Conservation (phyloP, 805 yeast species). For the Yarrowia alimentaria region DNA sequence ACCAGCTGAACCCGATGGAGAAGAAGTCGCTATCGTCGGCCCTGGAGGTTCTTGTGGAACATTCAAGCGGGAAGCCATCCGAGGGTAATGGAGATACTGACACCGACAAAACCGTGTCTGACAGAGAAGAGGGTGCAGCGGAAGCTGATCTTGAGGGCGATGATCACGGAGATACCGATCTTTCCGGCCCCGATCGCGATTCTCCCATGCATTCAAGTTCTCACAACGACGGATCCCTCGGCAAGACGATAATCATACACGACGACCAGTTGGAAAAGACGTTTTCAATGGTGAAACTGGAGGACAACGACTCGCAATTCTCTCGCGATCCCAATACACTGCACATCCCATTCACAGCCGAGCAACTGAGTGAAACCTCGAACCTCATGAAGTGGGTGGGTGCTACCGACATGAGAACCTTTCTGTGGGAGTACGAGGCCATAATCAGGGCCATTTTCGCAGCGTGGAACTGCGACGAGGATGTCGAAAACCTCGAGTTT, state of each 20-base stretch:
- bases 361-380: constrained; percentile 19
- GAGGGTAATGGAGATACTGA: no score
- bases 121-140: no score
- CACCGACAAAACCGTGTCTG: not conserved
- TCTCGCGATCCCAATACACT: not conserved
- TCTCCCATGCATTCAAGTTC: constrained; percentile 2
- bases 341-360: constrained; percentile 17
- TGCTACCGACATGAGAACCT: constrained; percentile 21
- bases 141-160: no score
- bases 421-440: constrained; percentile 27
- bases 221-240: not conserved
- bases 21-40: constrained; percentile 10
- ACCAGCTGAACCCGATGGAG: constrained; percentile 26
- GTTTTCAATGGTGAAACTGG: constrained; percentile 7
- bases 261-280: constrained; percentile 24
- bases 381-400: constrained; percentile 19
- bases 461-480: constrained; percentile 18
- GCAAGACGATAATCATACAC: not conserved
- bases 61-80: constrained; percentile 16
- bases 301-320: constrained; percentile 1
- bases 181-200: constrained; percentile 3
- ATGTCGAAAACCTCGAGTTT: constrained; percentile 23
- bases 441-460: constrained; percentile 23
- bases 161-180: no score
- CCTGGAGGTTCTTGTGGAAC: constrained; percentile 18